A percentile compares a stretch with the other conserved stretches of the same genome.
These are phyloP conservation scores for Amoebophrya sp. DNA, from an alignment of 169 alveolate species.

Conservation along the genomic window DNA sequence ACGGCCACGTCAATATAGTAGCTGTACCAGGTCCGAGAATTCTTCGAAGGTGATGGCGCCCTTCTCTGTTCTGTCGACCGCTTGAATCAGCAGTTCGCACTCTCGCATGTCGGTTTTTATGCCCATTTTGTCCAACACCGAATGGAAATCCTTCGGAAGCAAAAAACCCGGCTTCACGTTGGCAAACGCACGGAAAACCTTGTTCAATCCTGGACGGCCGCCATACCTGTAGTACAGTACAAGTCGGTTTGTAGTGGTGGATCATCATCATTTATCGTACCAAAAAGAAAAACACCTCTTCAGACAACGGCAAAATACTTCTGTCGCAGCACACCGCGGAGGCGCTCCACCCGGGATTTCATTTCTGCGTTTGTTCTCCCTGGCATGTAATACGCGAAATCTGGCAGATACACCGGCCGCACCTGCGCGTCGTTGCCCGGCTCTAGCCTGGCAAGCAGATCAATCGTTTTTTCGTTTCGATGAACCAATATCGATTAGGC, in stretches of 20 bases:
- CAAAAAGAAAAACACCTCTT: no score
- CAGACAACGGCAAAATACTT: background rate
- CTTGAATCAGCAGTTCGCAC: background rate
- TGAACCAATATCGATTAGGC: background rate
- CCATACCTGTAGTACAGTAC: background rate
- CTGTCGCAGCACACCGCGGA: background rate
- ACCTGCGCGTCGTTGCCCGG: background rate
- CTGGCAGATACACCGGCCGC: background rate
- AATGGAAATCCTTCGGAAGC: background rate
- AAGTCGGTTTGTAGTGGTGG: background rate
- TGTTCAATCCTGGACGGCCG: background rate
- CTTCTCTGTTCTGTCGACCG: background rate
- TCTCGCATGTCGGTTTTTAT: background rate
- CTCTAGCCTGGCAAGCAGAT: background rate
- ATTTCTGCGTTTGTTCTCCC: background rate
- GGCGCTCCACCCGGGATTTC: background rate
- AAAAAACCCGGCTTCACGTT: background rate
- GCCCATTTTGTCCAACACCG: background rate
- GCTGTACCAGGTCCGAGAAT: background rate
- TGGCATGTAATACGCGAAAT: background rate
- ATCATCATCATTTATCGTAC: background rate
- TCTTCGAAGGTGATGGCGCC: background rate
- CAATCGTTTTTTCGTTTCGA: background rate
- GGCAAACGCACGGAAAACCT: background rate
- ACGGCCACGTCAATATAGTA: no score